Base-by-base conservation (phyloP, 192 early-diverging fungal genomes). In the Linnemannia zychae region DNA sequence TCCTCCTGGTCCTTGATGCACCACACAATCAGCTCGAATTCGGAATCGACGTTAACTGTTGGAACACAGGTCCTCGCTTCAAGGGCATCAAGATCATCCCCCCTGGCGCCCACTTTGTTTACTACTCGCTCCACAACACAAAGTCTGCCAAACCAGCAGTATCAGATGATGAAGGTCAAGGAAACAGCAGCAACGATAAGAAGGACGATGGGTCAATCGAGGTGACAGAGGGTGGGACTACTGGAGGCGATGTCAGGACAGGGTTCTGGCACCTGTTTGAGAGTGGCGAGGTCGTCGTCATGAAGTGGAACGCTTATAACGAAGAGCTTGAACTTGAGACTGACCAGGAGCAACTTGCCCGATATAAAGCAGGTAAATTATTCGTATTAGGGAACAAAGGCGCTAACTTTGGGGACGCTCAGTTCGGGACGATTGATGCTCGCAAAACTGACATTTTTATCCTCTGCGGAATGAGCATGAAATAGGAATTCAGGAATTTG, bases 71-170 rank as follows among this genome's bases (percentile, higher is more conserved):
- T 2, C 97, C 97, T 17, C 87, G 91, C 47, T 99, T 99, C 87
- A 96, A 92, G 76, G 98, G 98, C 52, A 82, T 99, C 34, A 98
- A 98, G 88, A 88, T 98, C 65, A 96, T 99, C 71, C 97, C 98
- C 24, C 95, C 97, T 0, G 98, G 98, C 0, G 90, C 96, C 63
- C 98, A 99, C 88, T 98, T 97, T 88, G 88, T 98, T 20, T 96
- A 96, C 82, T 98, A 97, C 88, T 84, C 82, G 3, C 77, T 84
- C n/a, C 82, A 84, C 68, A 78, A 74, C 73, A 84, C 76, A 31
- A 74, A 94, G 93, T 93, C 87, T 52, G 78, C 73, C 13, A 36
- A 78, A n/a, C 44, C 66, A 33, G 65, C 48, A 17, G 0, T n/a
- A 1, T 67, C 71, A 7, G 67, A 52, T n/a, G 16, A 1, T 9